Evolutionary conservation across 345 rosid species (phyloP).

Genomic region (Euphorbia peplus): DNA sequence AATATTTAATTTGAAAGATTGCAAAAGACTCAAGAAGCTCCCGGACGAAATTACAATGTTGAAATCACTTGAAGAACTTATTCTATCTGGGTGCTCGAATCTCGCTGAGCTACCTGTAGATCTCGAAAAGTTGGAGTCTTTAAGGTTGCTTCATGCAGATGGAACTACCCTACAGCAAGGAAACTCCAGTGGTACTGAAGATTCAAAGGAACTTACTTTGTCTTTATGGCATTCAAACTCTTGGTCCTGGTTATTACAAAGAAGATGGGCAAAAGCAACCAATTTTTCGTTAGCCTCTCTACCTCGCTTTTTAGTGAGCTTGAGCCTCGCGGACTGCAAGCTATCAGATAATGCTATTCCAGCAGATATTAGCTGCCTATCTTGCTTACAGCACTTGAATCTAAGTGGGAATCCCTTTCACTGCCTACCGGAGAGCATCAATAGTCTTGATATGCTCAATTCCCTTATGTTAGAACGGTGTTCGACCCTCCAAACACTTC

Average conservation of each 20-base stretch:
- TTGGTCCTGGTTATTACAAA: slow-evolving; percentile 16
- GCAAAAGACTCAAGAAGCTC: slow-evolving; percentile 18
- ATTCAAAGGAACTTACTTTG: slow-evolving; percentile 3
- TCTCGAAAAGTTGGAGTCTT: slow-evolving; percentile 19
- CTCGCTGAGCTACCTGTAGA: slow-evolving; percentile 10
- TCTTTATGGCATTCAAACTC: slow-evolving; percentile 16
- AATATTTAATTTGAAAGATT: slow-evolving; percentile 17
- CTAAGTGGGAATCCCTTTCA: slow-evolving; percentile 19
- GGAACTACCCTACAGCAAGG: slow-evolving; percentile 9
- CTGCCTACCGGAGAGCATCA: slow-evolving; percentile 16
- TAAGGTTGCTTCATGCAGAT: slow-evolving; percentile 22
- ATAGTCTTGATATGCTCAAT: background rate
- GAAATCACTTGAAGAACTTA: slow-evolving; percentile 15
- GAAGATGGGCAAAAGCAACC: slow-evolving; percentile 10
- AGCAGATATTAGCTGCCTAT: slow-evolving; percentile 16
- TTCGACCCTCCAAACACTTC: slow-evolving; percentile 12
- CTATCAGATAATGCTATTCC: slow-evolving; percentile 17
- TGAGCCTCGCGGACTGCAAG: slow-evolving; percentile 19
- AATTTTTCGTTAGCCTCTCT: slow-evolving; percentile 10
- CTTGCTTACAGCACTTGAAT: slow-evolving; percentile 9
- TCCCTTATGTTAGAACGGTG: slow-evolving; percentile 15
- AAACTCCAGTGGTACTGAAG: slow-evolving; percentile 4
- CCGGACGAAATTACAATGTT: slow-evolving; percentile 13
- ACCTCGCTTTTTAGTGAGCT: slow-evolving; percentile 12
- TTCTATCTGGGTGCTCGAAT: slow-evolving; percentile 18